Conservation (phyloP, 768 basidiomycete genomes). For the Naganishia vishniacii region DNA sequence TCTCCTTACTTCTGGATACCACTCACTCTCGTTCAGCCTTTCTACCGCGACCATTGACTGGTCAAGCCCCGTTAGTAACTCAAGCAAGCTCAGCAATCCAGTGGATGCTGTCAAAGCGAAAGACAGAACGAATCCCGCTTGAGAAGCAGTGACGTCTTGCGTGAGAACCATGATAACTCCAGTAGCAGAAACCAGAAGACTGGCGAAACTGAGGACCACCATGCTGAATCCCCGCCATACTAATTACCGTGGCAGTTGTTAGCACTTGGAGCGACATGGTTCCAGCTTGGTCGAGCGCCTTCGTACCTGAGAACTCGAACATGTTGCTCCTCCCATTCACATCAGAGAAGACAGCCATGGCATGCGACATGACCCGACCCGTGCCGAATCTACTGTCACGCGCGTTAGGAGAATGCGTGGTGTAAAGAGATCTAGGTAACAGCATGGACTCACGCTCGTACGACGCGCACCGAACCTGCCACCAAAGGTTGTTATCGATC, state of each 20-base stretch:
- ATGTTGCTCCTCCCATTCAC: slow-evolving; percentile 32
- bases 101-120: slow-evolving; percentile 37
- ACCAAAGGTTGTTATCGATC: background rate
- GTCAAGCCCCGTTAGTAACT: slow-evolving; percentile 38
- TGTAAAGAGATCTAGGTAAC: too few relatives aligned
- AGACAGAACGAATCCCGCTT: slow-evolving; percentile 42
- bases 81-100: slow-evolving; percentile 35
- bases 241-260: background rate
- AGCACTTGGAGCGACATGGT: too few relatives aligned
- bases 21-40: slow-evolving; percentile 43
- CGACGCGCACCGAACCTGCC: slow-evolving; percentile 30
- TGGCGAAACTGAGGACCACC: slow-evolving; percentile 31
- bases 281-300: background rate
- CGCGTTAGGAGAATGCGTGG: background rate
- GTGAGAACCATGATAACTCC: slow-evolving; percentile 37
- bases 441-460: slow-evolving; percentile 35
- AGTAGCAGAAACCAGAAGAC: slow-evolving; percentile 36
- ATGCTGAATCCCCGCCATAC: slow-evolving; percentile 38
- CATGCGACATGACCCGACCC: slow-evolving; percentile 8
- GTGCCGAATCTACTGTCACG: background rate
- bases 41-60: slow-evolving; percentile 47
- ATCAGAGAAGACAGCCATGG: slow-evolving; percentile 30
- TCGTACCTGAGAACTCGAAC: slow-evolving; percentile 34
- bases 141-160: slow-evolving; percentile 30
- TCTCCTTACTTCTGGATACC: background rate